Conservation (phyloP, 139 green algal genomes). For the Chlorella sp. region DNA sequence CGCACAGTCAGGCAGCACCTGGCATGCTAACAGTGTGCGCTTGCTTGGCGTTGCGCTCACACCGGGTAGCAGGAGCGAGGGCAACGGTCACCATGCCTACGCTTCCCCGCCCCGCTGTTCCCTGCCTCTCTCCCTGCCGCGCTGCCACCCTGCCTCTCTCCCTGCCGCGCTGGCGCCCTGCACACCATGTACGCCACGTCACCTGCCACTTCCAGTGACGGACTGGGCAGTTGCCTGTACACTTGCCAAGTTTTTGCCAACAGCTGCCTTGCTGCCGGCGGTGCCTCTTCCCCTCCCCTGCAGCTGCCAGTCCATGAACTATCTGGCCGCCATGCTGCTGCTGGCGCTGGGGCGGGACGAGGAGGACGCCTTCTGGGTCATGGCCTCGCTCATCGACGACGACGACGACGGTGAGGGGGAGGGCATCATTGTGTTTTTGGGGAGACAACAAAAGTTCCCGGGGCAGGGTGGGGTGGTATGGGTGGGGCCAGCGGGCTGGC, state of each 20-base stretch:
- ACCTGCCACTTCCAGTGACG: too few relatives aligned
- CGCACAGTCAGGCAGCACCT: not conserved
- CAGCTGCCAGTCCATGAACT: constrained; percentile 82
- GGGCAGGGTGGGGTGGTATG: not conserved
- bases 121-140: not conserved
- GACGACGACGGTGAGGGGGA: constrained; percentile 27
- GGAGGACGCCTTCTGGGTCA: constrained; percentile 69
- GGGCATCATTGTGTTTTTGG: not conserved
- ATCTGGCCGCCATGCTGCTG: constrained; percentile 80
- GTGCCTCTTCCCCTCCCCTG: not conserved
- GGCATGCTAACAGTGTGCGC: not conserved
- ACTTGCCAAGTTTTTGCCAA: not conserved
- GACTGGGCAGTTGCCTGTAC: too few relatives aligned
- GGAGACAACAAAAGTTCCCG: not conserved
- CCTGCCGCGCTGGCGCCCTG: too few relatives aligned
- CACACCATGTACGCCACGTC: too few relatives aligned
- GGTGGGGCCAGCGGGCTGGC: too few relatives aligned
- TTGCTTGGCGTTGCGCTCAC: not conserved
- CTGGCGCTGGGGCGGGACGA: constrained; percentile 64
- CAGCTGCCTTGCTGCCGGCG: not conserved
- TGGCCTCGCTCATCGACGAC: constrained; percentile 63
- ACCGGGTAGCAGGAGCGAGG: too few relatives aligned
- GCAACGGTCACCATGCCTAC: not conserved
- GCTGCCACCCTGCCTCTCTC: too few relatives aligned
- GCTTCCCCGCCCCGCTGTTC: not conserved